These are phyloP conservation scores for Proliferodiscus dingleyae DNA, from an alignment of 2,329 filamentous ascomycete genomes.

Conservation along the genomic window DNA sequence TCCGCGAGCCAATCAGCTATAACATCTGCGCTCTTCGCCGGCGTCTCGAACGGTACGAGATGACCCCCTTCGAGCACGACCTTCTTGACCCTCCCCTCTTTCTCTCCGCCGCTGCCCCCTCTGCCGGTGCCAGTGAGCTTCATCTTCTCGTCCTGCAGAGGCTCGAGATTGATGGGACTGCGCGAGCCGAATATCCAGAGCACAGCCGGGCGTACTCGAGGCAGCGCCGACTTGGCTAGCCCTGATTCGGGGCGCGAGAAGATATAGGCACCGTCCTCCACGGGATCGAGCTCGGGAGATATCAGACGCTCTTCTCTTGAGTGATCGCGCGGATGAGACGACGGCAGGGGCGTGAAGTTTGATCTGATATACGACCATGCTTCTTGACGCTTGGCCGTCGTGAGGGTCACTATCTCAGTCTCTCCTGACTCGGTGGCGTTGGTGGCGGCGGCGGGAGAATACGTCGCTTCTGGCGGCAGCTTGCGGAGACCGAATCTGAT, in stretches of 20 bases:
- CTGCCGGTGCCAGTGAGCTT: not conserved
- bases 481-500: slow-evolving; percentile 67
- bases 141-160: not conserved
- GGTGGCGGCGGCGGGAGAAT: slow-evolving; percentile 47
- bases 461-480: too few relatives aligned
- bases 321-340: not conserved
- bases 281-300: not conserved
- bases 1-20: too few relatives aligned
- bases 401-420: slow-evolving; percentile 68
- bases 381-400: slow-evolving; percentile 80
- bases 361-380: slow-evolving; percentile 68
- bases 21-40: too few relatives aligned
- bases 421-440: slow-evolving; percentile 29
- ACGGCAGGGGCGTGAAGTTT: slow-evolving; percentile 33
- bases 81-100: not conserved
- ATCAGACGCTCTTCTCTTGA: not conserved
- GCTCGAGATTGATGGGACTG: not conserved
- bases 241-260: not conserved
- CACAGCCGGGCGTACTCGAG: not conserved
- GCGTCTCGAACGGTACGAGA: too few relatives aligned
- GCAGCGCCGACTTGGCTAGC: not conserved
- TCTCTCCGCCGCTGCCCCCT: slow-evolving; percentile 1
- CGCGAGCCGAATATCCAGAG: not conserved
- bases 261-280: not conserved
- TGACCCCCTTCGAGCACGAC: too few relatives aligned